Evolutionary conservation across 371 early-diverging fungal species (phyloP).

Genomic region (Aphelidium insulamus): DNA sequence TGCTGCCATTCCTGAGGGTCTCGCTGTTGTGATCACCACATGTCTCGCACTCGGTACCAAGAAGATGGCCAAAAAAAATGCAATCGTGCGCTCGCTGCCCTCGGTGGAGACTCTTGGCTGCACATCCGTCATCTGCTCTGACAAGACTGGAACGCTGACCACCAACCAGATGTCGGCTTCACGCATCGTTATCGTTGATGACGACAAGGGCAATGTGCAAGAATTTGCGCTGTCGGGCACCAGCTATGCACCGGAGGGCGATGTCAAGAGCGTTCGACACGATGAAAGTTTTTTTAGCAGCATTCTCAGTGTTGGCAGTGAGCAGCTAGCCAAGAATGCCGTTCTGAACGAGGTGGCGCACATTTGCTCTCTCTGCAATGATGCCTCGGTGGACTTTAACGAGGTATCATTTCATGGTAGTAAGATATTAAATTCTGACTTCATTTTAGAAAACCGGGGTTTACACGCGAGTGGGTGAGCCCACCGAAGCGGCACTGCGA

Average conservation of each 20-base stretch:
- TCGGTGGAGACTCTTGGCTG: constrained; percentile 93
- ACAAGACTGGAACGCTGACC: constrained; percentile 98
- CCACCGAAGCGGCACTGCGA: constrained; percentile 94
- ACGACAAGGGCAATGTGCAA: constrained; percentile 15
- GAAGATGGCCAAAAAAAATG: constrained; percentile 87
- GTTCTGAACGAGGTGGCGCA: constrained; percentile 45
- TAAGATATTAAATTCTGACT: background rate
- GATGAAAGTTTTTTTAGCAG: constrained; percentile 1
- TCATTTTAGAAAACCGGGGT: constrained; percentile 13
- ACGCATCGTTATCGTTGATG: constrained; percentile 21
- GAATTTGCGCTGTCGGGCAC: constrained; percentile 58
- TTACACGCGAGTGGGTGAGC: constrained; percentile 72
- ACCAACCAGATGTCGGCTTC: constrained; percentile 90
- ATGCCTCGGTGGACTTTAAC: constrained; percentile 58
- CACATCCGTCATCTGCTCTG: constrained; percentile 89
- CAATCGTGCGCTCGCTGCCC: constrained; percentile 81
- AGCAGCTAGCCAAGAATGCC: constrained; percentile 21
- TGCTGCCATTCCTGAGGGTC: constrained; percentile 97
- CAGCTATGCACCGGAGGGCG: constrained; percentile 63
- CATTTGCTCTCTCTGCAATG: constrained; percentile 79
- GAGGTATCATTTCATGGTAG: constrained; percentile 11
- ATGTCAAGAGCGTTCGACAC: constrained; percentile 18
- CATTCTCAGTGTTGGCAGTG: too few species aligned
- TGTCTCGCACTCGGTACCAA: constrained; percentile 89
- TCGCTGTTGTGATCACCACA: constrained; percentile 91